phyloP scores from a whole-genome alignment of 2,329 filamentous ascomycete species.

The Cytospora chrysosperma region DNA sequence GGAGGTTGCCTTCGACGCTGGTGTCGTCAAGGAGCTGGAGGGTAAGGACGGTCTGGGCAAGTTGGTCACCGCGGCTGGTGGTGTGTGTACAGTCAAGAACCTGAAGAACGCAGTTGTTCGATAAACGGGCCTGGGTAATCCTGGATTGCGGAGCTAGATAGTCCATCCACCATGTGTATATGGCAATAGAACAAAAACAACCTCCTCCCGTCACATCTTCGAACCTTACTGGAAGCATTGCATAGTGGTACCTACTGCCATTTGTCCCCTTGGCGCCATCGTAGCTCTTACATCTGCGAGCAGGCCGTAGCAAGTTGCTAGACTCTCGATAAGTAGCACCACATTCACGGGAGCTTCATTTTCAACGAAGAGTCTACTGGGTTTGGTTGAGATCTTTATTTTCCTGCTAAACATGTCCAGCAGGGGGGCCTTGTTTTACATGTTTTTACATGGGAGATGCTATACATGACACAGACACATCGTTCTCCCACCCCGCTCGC shows the following conservation, averaged over 20 bases:
- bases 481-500: background rate
- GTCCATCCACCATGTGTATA: background rate
- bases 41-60: conserved; percentile 66
- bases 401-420: background rate
- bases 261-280: background rate
- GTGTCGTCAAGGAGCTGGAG: conserved; percentile 67
- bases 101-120: conserved; percentile 80
- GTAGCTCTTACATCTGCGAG: background rate
- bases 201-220: background rate
- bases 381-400: background rate
- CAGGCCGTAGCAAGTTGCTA: background rate
- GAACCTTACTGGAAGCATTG: background rate
- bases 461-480: background rate
- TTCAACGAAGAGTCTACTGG: background rate
- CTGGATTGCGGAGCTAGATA: background rate
- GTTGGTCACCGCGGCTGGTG: conserved; percentile 74
- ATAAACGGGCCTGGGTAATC: conserved; percentile 45
- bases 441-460: background rate
- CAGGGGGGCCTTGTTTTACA: background rate
- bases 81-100: conserved; percentile 78
- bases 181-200: background rate
- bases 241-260: background rate
- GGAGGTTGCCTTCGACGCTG: conserved; percentile 84
- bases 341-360: background rate
- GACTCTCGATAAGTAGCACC: background rate